A percentile compares a stretch with the other conserved stretches of the same genome.
Evolutionary conservation across 75 land plant genomes (phyloP).

Genomic region (Chamaecyparis obtusa): DNA sequence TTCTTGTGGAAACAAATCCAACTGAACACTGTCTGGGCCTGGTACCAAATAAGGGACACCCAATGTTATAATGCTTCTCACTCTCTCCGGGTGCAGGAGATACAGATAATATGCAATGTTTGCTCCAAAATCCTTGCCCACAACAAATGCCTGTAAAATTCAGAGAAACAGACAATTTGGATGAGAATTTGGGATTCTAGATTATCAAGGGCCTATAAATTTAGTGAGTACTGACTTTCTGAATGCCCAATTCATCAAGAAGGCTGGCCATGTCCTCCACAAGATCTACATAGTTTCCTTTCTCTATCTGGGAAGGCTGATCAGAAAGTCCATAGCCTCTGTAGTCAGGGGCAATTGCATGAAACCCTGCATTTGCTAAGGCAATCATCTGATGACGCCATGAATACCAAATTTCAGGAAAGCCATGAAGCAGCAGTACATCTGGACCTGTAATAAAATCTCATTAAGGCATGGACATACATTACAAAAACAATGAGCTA

Average conservation of each 20-base stretch:
- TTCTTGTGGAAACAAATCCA: constrained; percentile 30
- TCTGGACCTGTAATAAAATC: constrained; percentile 14
- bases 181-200: neutral
- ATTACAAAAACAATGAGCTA: too few relatives aligned
- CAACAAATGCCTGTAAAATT: constrained; percentile 43
- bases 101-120: constrained; percentile 23
- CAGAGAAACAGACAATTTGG: neutral
- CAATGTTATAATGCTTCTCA: constrained; percentile 36
- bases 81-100: constrained; percentile 38
- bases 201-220: neutral
- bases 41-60: constrained; percentile 42
- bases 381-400: constrained; percentile 79
- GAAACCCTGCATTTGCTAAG: constrained; percentile 54
- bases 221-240: constrained; percentile 2
- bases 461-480: neutral
- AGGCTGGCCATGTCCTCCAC: constrained; percentile 54
- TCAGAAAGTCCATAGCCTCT: constrained; percentile 72
- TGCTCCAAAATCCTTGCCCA: constrained; percentile 60
- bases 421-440: constrained; percentile 71
- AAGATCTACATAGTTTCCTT: constrained; percentile 35
- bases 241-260: constrained; percentile 42
- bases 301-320: constrained; percentile 39
- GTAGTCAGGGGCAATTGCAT: constrained; percentile 60
- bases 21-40: neutral
- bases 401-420: constrained; percentile 78